Conservation (phyloP, 176 grass and related monocot species). For the Musa beccarii region DNA sequence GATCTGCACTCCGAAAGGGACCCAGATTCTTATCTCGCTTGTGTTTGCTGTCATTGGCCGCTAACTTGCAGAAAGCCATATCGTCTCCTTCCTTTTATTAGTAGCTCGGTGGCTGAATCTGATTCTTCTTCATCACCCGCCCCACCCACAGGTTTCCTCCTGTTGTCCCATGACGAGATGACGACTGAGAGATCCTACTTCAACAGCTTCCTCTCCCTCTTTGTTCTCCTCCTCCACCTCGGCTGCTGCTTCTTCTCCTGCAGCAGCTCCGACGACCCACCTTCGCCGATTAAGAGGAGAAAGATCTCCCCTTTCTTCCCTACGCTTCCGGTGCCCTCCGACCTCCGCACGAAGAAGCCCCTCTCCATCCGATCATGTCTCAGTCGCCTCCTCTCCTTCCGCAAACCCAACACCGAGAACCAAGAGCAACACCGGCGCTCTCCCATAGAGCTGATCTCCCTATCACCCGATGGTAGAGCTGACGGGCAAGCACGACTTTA, state of each 20-base stretch:
- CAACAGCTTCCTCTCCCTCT: slow-evolving; percentile 45
- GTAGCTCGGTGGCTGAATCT: not conserved
- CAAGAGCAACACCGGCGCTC: not conserved
- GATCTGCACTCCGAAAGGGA: no score
- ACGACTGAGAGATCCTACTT: slow-evolving; percentile 12
- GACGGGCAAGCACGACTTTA: slow-evolving; percentile 6
- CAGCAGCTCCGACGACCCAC: slow-evolving; percentile 13
- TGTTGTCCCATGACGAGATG: slow-evolving; percentile 2
- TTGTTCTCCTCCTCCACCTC: slow-evolving; percentile 55
- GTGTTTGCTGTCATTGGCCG: no score
- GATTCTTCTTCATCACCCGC: not conserved
- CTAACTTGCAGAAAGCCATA: no score
- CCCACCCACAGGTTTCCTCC: not conserved
- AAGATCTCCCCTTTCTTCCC: slow-evolving; percentile 52
- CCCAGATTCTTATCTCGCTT: no score
- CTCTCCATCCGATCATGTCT: slow-evolving; percentile 33
- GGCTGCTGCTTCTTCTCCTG: slow-evolving; percentile 43
- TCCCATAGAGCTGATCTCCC: not conserved
- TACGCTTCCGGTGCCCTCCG: slow-evolving; percentile 16
- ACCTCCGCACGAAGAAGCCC: slow-evolving; percentile 6
- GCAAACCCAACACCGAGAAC: slow-evolving; percentile 8
- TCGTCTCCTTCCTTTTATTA: not conserved
- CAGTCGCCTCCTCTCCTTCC: slow-evolving; percentile 41
- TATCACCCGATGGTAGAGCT: not conserved
- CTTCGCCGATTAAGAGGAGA: slow-evolving; percentile 26